A percentile compares a stretch with the other conserved stretches of the same genome.
These are phyloP conservation scores for Cladosporium sphaerospermum DNA, from an alignment of 2,329 filamentous ascomycete genomes.

Conservation along the genomic window DNA sequence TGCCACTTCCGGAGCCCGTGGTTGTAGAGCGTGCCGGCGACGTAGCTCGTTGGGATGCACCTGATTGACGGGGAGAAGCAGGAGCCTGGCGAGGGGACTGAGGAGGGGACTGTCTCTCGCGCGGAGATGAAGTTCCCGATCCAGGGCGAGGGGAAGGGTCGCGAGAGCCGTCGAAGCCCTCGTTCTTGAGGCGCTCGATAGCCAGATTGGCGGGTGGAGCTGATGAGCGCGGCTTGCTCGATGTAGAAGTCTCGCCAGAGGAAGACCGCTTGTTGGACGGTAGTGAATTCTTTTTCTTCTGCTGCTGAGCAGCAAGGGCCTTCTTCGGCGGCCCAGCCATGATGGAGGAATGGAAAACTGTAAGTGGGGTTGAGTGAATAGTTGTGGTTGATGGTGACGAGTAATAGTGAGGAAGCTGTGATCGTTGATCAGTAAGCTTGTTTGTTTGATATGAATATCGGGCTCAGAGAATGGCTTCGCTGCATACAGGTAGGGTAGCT, in stretches of 20 bases:
- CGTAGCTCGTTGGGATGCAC: not conserved
- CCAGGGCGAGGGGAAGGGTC: not conserved
- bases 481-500: not conserved
- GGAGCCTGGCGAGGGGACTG: not conserved
- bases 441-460: not conserved
- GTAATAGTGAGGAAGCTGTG: not conserved
- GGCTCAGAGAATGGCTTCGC: not conserved
- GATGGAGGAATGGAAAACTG: not conserved
- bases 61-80: not conserved
- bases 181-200: not conserved
- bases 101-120: not conserved
- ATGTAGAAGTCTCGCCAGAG: conserved; percentile 17
- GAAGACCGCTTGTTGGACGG: conserved; percentile 18
- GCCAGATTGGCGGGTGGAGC: conserved; percentile 10
- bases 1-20: not conserved
- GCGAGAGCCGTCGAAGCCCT: conserved; percentile 5
- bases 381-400: not conserved
- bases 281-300: not conserved
- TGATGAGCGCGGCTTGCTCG: conserved; percentile 15
- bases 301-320: conserved; percentile 24
- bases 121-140: not conserved
- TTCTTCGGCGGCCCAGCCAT: conserved; percentile 36
- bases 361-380: not conserved
- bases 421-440: not conserved
- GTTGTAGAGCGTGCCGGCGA: conserved; percentile 5